These are phyloP conservation scores for Fulvia fulva DNA, from an alignment of 2,329 filamentous ascomycete genomes.

Conservation along the genomic window DNA sequence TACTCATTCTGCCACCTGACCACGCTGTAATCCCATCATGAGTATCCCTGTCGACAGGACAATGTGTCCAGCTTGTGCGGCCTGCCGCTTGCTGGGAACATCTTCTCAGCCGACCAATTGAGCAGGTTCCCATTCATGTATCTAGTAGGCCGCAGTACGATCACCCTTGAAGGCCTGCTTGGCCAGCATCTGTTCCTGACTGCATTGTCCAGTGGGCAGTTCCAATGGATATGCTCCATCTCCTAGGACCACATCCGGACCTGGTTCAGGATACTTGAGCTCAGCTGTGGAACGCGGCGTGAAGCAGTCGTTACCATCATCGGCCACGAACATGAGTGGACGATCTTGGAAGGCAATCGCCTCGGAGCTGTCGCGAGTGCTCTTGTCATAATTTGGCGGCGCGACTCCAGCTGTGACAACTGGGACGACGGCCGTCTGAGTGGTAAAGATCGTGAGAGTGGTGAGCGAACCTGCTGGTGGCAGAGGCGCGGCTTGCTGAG, in stretches of 20 bases:
- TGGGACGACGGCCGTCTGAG: neutral
- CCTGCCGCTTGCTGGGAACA: neutral
- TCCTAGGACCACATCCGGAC: constrained; percentile 42
- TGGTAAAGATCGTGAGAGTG: neutral
- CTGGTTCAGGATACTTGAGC: constrained; percentile 42
- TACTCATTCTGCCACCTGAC: neutral
- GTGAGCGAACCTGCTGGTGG: neutral
- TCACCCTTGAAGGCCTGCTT: constrained; percentile 16
- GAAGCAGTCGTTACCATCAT: constrained; percentile 40
- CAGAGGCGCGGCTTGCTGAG: neutral
- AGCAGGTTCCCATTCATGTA: neutral
- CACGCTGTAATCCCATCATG: neutral
- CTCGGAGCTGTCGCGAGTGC: neutral
- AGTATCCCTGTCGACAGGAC: neutral
- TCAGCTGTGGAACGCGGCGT: constrained; percentile 37
- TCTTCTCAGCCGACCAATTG: neutral
- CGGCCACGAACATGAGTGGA: constrained; percentile 40
- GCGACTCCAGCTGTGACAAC: neutral
- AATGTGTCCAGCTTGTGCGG: neutral
- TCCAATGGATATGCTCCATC: constrained; percentile 44
- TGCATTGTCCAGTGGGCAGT: constrained; percentile 31
- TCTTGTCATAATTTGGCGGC: neutral
- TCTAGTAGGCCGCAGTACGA: neutral
- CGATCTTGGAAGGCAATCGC: constrained; percentile 36
- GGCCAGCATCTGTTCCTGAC: constrained; percentile 13